Evolutionary conservation across 2,329 filamentous ascomycete species (phyloP).

Genomic region (Penicillium sp.): DNA sequence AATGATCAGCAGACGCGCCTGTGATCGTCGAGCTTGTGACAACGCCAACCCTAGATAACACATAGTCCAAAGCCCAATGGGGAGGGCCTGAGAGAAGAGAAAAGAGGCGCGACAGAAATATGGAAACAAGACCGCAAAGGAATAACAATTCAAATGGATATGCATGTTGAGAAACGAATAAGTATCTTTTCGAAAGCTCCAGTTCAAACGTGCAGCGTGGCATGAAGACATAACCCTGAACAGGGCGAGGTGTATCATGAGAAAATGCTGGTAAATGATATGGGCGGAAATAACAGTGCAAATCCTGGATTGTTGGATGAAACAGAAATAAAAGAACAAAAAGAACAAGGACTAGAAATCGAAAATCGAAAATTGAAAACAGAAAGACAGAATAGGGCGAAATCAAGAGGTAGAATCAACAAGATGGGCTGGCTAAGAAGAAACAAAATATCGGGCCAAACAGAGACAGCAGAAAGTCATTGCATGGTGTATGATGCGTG

Average conservation of each 20-base stretch:
- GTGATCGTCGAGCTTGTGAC: constrained; percentile 4
- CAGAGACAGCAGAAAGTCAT: not conserved
- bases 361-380: not conserved
- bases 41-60: constrained; percentile 5
- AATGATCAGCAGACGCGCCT: not conserved
- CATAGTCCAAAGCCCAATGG: constrained; percentile 1
- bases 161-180: not conserved
- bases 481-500: constrained; percentile 4
- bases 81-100: not conserved
- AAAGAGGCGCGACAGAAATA: not conserved
- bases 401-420: not conserved
- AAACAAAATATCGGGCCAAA: not conserved
- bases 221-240: not conserved
- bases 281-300: constrained; percentile 5
- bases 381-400: not conserved
- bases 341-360: not conserved
- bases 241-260: constrained; percentile 3
- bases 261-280: constrained; percentile 5
- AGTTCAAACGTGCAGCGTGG: not conserved
- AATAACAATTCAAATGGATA: not conserved
- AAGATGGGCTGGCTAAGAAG: not conserved
- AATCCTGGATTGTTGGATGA: not conserved
- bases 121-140: not conserved
- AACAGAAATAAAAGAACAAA: not conserved
- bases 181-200: not conserved